A percentile compares a stretch with the other conserved stretches of the same genome.
Evolutionary conservation across 257 asterid genomes (phyloP).

Genomic region (Lycium barbarum): DNA sequence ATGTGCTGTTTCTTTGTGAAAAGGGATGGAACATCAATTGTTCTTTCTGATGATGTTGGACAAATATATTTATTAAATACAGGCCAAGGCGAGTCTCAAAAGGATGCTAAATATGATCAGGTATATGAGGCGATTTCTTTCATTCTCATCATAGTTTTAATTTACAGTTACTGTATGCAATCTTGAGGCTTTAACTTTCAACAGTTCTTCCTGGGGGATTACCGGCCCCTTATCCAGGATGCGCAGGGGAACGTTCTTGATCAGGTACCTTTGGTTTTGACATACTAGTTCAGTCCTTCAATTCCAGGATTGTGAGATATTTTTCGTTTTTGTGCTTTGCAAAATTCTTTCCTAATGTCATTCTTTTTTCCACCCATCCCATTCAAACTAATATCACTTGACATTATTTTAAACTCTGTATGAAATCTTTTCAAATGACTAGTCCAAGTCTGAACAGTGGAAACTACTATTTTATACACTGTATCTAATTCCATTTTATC

Average conservation of each 20-base stretch:
- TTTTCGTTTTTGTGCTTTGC: slow-evolving; percentile 2
- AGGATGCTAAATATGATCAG: slow-evolving; percentile 99
- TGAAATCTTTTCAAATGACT: slow-evolving; percentile 8
- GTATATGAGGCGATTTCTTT: slow-evolving; percentile 43
- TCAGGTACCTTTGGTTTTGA: slow-evolving; percentile 61
- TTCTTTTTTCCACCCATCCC: slow-evolving; percentile 16
- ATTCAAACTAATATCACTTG: background rate
- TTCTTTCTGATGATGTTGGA: slow-evolving; percentile 97
- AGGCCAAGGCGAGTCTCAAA: slow-evolving; percentile 97
- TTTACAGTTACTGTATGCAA: slow-evolving; percentile 24
- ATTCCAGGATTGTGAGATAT: background rate
- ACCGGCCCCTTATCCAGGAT: slow-evolving; percentile 89
- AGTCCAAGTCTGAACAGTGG: slow-evolving; percentile 16
- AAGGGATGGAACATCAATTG: slow-evolving; percentile 98
- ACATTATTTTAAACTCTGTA: background rate
- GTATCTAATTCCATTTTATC: background rate
- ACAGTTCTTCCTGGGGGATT: slow-evolving; percentile 99
- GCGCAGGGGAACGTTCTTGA: slow-evolving; percentile 83
- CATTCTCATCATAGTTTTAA: slow-evolving; percentile 6
- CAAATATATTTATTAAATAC: slow-evolving; percentile 92
- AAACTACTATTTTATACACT: background rate
- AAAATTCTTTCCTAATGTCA: slow-evolving; percentile 7
- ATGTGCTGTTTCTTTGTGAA: slow-evolving; percentile 46
- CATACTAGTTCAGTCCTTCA: slow-evolving; percentile 9
- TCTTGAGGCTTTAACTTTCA: slow-evolving; percentile 46